These are phyloP conservation scores for Boletus coccyginus DNA, from an alignment of 768 basidiomycete genomes.

Conservation along the genomic window DNA sequence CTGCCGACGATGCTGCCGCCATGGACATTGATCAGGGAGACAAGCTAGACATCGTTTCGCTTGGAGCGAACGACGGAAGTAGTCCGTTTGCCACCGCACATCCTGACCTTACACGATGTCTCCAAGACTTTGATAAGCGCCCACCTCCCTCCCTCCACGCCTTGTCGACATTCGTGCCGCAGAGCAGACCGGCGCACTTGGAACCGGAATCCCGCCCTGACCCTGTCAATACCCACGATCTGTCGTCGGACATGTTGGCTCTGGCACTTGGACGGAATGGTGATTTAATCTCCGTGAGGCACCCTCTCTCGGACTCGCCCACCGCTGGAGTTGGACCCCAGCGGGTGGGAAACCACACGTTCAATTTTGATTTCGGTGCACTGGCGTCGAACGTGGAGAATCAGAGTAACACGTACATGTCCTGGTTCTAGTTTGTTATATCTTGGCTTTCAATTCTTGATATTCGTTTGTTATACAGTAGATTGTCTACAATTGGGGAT, in stretches of 20 bases:
- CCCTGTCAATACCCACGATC: slow-evolving; percentile 20
- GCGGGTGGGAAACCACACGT: slow-evolving; percentile 51
- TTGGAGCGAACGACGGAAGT: not conserved
- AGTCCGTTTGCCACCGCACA: slow-evolving; percentile 24
- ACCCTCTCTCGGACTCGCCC: slow-evolving; percentile 16
- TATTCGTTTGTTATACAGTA: slow-evolving; percentile 2
- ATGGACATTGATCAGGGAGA: slow-evolving; percentile 29
- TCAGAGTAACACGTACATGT: slow-evolving; percentile 59
- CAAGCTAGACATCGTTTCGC: not conserved
- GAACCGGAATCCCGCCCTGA: slow-evolving; percentile 24
- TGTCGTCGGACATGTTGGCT: slow-evolving; percentile 34
- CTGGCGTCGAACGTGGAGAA: slow-evolving; percentile 53
- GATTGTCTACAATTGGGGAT: slow-evolving; percentile 1
- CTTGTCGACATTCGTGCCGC: slow-evolving; percentile 25
- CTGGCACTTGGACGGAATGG: slow-evolving; percentile 30
- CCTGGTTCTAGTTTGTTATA: slow-evolving; percentile 50
- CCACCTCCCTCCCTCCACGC: slow-evolving; percentile 19
- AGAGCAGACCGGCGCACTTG: slow-evolving; percentile 4
- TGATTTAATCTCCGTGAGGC: slow-evolving; percentile 20
- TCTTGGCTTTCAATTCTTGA: slow-evolving; percentile 14
- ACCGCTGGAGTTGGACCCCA: slow-evolving; percentile 26
- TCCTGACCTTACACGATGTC: slow-evolving; percentile 22
- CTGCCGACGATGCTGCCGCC: slow-evolving; percentile 11
- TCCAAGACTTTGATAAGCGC: slow-evolving; percentile 22
- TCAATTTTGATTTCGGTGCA: slow-evolving; percentile 64